Evolutionary conservation across 805 yeast species (phyloP).

Genomic region (Sugiyamaella americana): DNA sequence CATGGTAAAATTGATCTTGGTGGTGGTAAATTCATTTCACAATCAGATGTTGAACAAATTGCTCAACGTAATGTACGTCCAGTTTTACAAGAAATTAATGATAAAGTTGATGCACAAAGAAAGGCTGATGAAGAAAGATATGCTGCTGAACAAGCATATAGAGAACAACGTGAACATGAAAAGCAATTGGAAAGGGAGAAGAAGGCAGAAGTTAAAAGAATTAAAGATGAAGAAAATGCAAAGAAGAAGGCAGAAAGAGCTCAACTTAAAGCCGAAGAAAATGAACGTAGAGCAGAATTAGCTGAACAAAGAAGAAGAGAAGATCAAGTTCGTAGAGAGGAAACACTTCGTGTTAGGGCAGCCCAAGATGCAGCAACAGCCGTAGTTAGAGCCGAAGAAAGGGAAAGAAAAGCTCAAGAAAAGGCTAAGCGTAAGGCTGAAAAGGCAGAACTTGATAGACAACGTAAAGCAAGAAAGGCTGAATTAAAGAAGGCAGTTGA

Average conservation of each 20-base stretch:
- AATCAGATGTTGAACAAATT: slow-evolving; percentile 67
- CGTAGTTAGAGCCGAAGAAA: slow-evolving; percentile 8
- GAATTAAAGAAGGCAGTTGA: slow-evolving; percentile 21
- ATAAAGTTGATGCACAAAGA: slow-evolving; percentile 67
- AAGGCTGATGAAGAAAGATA: slow-evolving; percentile 43
- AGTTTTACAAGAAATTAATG: slow-evolving; percentile 64
- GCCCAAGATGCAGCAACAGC: background rate
- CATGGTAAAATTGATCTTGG: slow-evolving; percentile 68
- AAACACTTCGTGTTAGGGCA: background rate
- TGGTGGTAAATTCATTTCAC: slow-evolving; percentile 77
- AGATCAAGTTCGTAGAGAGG: slow-evolving; percentile 7
- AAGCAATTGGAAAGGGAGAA: slow-evolving; percentile 16
- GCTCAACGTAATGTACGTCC: slow-evolving; percentile 81
- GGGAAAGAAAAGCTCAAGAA: slow-evolving; percentile 15
- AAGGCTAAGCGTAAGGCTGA: slow-evolving; percentile 21
- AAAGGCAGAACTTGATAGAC: slow-evolving; percentile 23
- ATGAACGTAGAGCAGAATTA: slow-evolving; percentile 20
- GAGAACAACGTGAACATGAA: slow-evolving; percentile 13
- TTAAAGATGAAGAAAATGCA: slow-evolving; percentile 21
- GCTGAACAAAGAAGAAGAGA: slow-evolving; percentile 19
- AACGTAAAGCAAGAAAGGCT: slow-evolving; percentile 16
- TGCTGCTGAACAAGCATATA: slow-evolving; percentile 29
- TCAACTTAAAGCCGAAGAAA: slow-evolving; percentile 18
- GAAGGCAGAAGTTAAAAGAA: slow-evolving; percentile 24
- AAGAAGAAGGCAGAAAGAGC: slow-evolving; percentile 20